These are phyloP conservation scores for Colletotrichum sp. DNA, from an alignment of 2,329 filamentous ascomycete species.

Conservation along the genomic window DNA sequence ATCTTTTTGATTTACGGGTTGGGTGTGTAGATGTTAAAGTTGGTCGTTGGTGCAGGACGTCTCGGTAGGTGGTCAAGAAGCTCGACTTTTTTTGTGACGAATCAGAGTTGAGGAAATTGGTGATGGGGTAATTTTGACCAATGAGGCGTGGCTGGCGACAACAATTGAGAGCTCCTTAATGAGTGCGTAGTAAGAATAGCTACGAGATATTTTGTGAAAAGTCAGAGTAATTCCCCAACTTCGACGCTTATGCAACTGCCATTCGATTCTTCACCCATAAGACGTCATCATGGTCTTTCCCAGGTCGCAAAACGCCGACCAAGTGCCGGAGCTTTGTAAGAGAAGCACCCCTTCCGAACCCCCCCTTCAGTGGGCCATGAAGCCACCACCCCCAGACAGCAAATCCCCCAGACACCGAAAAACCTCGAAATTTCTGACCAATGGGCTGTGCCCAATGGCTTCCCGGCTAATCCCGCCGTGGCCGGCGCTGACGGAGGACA, in stretches of 20 bases:
- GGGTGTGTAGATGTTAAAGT: background rate
- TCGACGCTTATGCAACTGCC: background rate
- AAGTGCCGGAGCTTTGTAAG: background rate
- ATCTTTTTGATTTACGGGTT: slow-evolving; percentile 38
- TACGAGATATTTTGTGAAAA: background rate
- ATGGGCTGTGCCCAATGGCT: slow-evolving; percentile 1
- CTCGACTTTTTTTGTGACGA: slow-evolving; percentile 2
- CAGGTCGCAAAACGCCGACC: background rate
- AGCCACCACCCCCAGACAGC: slow-evolving; percentile 5
- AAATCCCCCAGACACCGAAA: background rate
- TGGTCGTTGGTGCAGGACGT: fast-evolving
- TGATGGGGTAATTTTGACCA: slow-evolving; percentile 4
- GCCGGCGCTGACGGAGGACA: slow-evolving; percentile 13
- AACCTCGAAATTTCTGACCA: background rate
- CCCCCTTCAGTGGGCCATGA: slow-evolving; percentile 7
- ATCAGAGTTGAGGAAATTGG: background rate
- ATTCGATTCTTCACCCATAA: background rate
- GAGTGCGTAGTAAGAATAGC: background rate
- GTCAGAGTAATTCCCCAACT: background rate
- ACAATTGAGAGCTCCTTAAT: background rate
- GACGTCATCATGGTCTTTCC: background rate
- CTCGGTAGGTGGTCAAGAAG: background rate
- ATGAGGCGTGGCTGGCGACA: background rate
- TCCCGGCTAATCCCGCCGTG: slow-evolving; percentile 18
- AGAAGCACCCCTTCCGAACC: background rate